phyloP scores from a whole-genome alignment of 192 early-diverging fungal species.

The Martensiomyces pterosporus region DNA sequence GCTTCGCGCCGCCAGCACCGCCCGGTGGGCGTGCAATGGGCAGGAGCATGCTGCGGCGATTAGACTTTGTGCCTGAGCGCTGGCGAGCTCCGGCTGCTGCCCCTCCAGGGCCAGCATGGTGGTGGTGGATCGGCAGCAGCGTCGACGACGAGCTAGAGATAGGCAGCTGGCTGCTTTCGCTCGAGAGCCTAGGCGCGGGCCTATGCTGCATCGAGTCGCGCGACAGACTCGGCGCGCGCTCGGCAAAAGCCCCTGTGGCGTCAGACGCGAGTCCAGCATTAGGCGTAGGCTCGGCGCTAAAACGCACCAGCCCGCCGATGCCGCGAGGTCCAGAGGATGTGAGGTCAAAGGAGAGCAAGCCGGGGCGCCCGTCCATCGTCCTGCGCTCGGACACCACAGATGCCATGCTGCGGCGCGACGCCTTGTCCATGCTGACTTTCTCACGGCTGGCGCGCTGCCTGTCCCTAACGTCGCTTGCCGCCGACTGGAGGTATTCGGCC shows the following conservation, averaged over 20 bases:
- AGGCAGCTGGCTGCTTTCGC: too few species aligned
- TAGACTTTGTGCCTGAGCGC: constrained; percentile 15
- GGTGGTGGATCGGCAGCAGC: neutral
- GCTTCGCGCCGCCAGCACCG: constrained; percentile 12
- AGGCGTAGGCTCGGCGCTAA: constrained; percentile 15
- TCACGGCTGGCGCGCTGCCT: constrained; percentile 42
- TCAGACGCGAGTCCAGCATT: constrained; percentile 8
- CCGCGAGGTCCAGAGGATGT: constrained; percentile 12
- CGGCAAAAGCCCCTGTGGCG: too few species aligned
- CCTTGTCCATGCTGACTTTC: constrained; percentile 30
- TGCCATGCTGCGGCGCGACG: constrained; percentile 40
- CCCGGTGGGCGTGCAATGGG: constrained; percentile 36
- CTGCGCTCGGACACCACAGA: constrained; percentile 38
- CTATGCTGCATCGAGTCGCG: too few species aligned
- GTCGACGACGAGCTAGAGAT: too few species aligned
- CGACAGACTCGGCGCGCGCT: too few species aligned
- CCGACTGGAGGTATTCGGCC: constrained; percentile 66
- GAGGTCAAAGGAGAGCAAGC: constrained; percentile 39
- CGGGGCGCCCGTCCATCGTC: constrained; percentile 46
- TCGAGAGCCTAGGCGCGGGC: too few species aligned
- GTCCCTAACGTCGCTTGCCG: constrained; percentile 66
- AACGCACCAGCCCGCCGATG: constrained; percentile 29
- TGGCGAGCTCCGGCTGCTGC: neutral
- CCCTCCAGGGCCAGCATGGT: neutral
- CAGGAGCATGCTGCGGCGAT: constrained; percentile 40